Conservation (phyloP, 352 stramenopile species). For the Pythium myriotylum region DNA sequence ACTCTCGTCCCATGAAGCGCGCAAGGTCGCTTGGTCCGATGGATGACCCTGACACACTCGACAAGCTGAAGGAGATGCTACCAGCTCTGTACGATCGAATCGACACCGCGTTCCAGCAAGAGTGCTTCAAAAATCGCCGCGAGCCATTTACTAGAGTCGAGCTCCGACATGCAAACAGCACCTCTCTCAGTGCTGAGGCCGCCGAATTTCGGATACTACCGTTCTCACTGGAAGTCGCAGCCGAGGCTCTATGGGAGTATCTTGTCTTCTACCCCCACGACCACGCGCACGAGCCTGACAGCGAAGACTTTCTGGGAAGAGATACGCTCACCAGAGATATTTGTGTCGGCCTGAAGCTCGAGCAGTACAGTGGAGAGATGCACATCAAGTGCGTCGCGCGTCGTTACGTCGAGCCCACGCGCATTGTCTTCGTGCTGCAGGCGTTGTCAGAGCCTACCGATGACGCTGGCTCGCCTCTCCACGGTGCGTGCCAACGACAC, state of each 20-base stretch:
- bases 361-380: conserved; percentile 14
- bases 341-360: conserved; percentile 5
- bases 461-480: background rate
- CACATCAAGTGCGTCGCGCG: conserved; percentile 11
- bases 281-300: background rate
- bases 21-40: background rate
- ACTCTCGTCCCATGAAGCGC: no score
- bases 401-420: conserved; percentile 11
- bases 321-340: background rate
- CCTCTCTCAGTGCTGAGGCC: conserved; percentile 11
- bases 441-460: conserved; percentile 14
- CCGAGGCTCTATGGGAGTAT: conserved; percentile 16
- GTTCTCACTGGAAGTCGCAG: background rate
- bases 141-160: conserved; percentile 13
- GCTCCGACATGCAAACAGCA: background rate
- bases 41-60: background rate
- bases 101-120: conserved; percentile 18
- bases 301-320: background rate
- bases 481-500: conserved; percentile 16
- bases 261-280: conserved; percentile 4
- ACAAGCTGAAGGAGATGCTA: conserved; percentile 11
- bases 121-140: background rate
- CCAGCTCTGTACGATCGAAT: conserved; percentile 19
- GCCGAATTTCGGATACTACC: conserved; percentile 13
- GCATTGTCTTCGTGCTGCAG: conserved; percentile 20